phyloP scores from a whole-genome alignment of 1,284 basidiomycete genomes.

The Puccinia coronata region DNA sequence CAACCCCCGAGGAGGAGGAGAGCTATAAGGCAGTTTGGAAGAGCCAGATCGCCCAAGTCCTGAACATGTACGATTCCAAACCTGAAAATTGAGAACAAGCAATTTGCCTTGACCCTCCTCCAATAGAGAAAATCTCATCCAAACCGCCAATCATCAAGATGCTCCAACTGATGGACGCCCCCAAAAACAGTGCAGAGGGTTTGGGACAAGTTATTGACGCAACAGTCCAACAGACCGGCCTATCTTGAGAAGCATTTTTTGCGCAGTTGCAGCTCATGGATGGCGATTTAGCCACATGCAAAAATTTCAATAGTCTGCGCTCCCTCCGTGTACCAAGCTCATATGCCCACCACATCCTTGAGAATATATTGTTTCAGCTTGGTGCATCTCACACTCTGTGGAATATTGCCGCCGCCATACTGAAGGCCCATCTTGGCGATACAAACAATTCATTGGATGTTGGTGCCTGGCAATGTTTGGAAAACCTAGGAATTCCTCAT shows the following conservation, averaged over 20 bases:
- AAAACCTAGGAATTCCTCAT: background rate
- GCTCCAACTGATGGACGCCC: conserved; percentile 25
- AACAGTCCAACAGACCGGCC: background rate
- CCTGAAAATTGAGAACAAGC: background rate
- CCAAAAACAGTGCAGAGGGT: conserved; percentile 13
- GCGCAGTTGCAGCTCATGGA: conserved; percentile 1
- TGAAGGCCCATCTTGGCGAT: background rate
- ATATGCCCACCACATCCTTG: background rate
- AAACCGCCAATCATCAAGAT: background rate
- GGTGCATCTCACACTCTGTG: conserved; percentile 23
- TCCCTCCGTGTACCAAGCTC: background rate
- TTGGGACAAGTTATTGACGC: background rate
- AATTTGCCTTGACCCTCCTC: background rate
- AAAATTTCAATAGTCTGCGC: background rate
- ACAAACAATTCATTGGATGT: background rate
- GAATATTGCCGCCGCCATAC: conserved; percentile 4
- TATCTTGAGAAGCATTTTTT: background rate
- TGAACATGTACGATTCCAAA: background rate
- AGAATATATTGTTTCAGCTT: conserved; percentile 7
- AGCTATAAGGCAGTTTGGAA: background rate
- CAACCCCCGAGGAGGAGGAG: background rate
- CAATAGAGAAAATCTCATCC: background rate
- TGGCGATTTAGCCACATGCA: background rate
- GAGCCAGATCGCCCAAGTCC: background rate
- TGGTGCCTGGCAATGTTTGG: conserved; percentile 9